A percentile compares a stretch with the other conserved stretches of the same genome.
phyloP scores from a whole-genome alignment of 2,329 filamentous ascomycete genomes.

The Alternaria dauci region DNA sequence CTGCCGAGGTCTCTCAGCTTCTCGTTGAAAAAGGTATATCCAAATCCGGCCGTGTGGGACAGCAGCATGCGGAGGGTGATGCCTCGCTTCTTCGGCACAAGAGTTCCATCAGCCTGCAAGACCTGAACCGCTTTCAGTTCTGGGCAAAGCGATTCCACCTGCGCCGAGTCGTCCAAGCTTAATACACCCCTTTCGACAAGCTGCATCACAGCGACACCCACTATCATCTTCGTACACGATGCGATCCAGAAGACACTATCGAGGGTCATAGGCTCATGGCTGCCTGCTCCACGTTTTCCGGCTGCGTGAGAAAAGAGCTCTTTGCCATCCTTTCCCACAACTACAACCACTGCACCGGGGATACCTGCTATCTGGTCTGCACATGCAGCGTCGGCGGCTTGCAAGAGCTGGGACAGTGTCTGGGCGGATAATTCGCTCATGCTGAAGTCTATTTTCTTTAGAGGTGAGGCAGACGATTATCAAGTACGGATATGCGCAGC shows the following conservation, averaged over 20 bases:
- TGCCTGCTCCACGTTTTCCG: not conserved
- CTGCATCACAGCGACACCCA: conserved; percentile 4
- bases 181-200: not conserved
- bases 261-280: conserved; percentile 4
- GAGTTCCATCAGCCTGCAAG: not conserved
- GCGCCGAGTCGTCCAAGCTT: not conserved
- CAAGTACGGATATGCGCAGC: not conserved
- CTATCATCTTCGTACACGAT: conserved; percentile 5
- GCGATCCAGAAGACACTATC: conserved; percentile 1
- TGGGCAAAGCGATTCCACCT: not conserved
- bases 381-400: not conserved
- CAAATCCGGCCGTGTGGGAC: conserved; percentile 7
- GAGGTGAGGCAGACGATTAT: not conserved
- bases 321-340: conserved; percentile 6
- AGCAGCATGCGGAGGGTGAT: conserved; percentile 5
- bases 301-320: not conserved
- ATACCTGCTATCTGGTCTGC: not conserved
- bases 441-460: not conserved
- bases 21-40: conserved; percentile 2
- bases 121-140: not conserved
- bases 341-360: not conserved
- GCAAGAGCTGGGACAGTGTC: not conserved
- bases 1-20: not conserved
- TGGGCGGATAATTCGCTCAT: not conserved
- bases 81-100: conserved; percentile 7